Conservation (phyloP, 768 basidiomycete genomes). For the Kwoniella pini region DNA sequence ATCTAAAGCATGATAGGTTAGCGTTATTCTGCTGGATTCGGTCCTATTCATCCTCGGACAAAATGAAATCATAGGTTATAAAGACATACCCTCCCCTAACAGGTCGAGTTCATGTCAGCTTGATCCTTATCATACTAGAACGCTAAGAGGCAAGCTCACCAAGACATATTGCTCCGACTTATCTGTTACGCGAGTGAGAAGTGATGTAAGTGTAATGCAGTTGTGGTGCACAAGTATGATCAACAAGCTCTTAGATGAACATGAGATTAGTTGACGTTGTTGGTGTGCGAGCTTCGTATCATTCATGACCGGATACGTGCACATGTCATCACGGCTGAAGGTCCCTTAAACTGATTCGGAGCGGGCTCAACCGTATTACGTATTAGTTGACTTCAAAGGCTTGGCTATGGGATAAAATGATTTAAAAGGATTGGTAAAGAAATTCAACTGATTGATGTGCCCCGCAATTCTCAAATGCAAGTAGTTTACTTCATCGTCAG, state of each 20-base stretch:
- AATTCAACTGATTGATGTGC: conserved; percentile 1
- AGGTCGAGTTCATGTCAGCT: conserved; percentile 14
- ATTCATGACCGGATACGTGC: neutral
- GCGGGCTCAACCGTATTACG: conserved; percentile 1
- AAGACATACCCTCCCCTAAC: conserved; percentile 26
- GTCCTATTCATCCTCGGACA: too few species aligned
- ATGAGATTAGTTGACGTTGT: too few species aligned
- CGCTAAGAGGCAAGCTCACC: conserved; percentile 15
- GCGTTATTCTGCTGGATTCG: neutral
- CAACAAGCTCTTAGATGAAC: too few species aligned
- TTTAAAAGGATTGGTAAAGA: neutral
- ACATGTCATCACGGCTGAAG: too few species aligned
- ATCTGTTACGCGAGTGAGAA: too few species aligned
- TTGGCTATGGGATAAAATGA: neutral
- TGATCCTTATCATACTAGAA: neutral
- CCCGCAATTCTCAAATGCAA: neutral
- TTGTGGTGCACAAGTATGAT: too few species aligned
- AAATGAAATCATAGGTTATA: too few species aligned
- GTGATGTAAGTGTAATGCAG: too few species aligned
- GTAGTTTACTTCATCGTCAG: conserved; percentile 5
- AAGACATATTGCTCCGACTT: conserved; percentile 24
- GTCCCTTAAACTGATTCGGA: too few species aligned
- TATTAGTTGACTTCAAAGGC: neutral
- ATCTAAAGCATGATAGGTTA: conserved; percentile 55
- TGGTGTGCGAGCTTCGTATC: too few species aligned